Conservation (phyloP, 441 rosid genomes). For the Lepidium campestre region DNA sequence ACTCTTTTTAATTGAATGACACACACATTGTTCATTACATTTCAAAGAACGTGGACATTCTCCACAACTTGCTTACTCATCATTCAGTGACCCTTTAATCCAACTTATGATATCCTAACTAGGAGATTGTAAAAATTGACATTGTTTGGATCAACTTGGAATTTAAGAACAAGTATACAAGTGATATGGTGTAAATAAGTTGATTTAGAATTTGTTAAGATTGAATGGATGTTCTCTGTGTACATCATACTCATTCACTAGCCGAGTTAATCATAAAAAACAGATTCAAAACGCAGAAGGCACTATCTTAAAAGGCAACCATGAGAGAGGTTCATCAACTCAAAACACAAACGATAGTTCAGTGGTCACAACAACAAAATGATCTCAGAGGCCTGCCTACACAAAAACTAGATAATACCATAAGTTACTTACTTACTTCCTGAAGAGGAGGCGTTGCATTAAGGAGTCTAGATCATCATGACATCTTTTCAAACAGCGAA, state of each 20-base stretch:
- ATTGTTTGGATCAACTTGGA: not conserved
- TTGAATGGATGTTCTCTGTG: not conserved
- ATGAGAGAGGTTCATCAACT: conserved; percentile 13
- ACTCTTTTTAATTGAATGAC: not conserved
- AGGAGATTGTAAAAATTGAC: not conserved
- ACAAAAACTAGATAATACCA: not conserved
- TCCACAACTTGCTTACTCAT: conserved; percentile 5
- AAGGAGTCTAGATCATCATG: not conserved
- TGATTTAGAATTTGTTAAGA: not conserved
- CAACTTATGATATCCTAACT: not conserved
- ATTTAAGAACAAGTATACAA: not conserved
- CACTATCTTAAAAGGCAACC: conserved; percentile 1
- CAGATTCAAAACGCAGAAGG: not conserved
- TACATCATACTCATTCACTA: not conserved
- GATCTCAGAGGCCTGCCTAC: not conserved
- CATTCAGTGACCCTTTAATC: conserved; percentile 4
- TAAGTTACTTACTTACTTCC: conserved; percentile 6
- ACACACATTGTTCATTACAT: conserved; percentile 14
- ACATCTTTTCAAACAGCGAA: conserved; percentile 3
- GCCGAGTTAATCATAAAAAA: not conserved
- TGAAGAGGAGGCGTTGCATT: not conserved
- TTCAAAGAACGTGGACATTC: conserved; percentile 23
- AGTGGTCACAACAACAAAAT: not conserved
- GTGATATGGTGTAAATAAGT: not conserved
- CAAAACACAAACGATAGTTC: conserved; percentile 7